These are phyloP conservation scores for Paraleonurus japonicus DNA, from an alignment of 257 asterid species.

Conservation along the genomic window DNA sequence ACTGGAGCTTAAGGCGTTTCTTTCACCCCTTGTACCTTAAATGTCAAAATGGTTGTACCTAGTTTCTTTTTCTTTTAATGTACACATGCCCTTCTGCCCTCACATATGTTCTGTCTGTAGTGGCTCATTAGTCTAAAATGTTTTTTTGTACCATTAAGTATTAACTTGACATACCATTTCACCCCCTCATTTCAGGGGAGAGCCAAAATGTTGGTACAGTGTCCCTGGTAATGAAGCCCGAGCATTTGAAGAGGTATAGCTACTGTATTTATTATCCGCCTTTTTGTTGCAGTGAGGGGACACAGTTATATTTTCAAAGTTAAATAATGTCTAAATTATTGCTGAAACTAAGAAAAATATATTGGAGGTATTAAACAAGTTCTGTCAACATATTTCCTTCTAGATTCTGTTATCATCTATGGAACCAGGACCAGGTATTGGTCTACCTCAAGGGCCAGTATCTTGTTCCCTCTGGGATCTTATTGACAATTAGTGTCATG, in stretches of 20 bases:
- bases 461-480: constrained; percentile 1
- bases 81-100: not conserved
- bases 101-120: constrained; percentile 9
- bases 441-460: constrained; percentile 13
- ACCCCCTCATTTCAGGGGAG: constrained; percentile 67
- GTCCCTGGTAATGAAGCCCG: constrained; percentile 84
- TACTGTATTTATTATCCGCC: not conserved
- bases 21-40: not conserved
- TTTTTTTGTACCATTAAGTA: constrained; percentile 9
- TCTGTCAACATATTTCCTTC: not conserved
- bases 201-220: constrained; percentile 98
- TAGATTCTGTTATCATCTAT: constrained; percentile 1
- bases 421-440: not conserved
- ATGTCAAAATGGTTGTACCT: not conserved
- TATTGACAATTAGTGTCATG: not conserved
- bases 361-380: not conserved
- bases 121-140: constrained; percentile 3
- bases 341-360: constrained; percentile 5
- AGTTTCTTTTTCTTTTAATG: constrained; percentile 5
- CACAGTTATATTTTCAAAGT: constrained; percentile 19
- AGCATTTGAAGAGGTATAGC: constrained; percentile 85
- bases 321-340: not conserved
- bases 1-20: constrained; percentile 1
- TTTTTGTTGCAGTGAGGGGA: constrained; percentile 10
- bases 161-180: constrained; percentile 15